phyloP scores from a whole-genome alignment of 2,329 filamentous ascomycete species.

The Aspergillus luchuensis region DNA sequence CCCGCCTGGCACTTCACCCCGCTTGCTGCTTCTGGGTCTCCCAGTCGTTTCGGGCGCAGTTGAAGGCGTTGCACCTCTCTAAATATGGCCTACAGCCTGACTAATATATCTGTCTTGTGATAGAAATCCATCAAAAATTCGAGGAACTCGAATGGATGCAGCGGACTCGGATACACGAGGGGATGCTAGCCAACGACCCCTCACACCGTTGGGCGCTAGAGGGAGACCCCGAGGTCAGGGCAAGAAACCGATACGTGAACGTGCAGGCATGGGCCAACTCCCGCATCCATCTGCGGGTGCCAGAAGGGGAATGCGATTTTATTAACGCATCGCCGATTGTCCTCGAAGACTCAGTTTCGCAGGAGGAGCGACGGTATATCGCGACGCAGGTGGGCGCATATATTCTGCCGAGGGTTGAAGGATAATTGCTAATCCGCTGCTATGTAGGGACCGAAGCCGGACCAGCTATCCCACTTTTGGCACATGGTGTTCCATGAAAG shows the following conservation, averaged over 20 bases:
- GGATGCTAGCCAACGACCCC: conserved; percentile 47
- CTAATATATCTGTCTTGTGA: conserved; percentile 15
- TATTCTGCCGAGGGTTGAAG: neutral
- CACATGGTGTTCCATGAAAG: conserved; percentile 90
- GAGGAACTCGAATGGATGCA: conserved; percentile 64
- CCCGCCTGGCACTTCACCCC: conserved; percentile 18
- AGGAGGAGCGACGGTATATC: conserved; percentile 66
- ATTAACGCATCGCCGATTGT: conserved; percentile 78
- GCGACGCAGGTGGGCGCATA: conserved; percentile 69
- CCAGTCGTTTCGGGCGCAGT: neutral
- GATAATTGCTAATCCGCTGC: neutral
- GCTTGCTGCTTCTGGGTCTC: conserved; percentile 12
- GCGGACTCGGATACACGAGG: conserved; percentile 55
- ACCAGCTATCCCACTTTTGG: conserved; percentile 81
- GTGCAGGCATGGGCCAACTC: conserved; percentile 89
- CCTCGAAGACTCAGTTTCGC: conserved; percentile 55
- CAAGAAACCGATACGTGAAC: conserved; percentile 82
- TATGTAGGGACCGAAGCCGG: conserved; percentile 71
- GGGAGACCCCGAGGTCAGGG: conserved; percentile 56
- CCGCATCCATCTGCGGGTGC: conserved; percentile 77
- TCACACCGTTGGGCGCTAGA: conserved; percentile 62
- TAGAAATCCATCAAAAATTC: conserved; percentile 63
- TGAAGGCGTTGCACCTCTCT: neutral
- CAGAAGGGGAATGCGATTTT: conserved; percentile 72
- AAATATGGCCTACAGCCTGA: neutral